A percentile compares a stretch with the other conserved stretches of the same genome.
phyloP scores from a whole-genome alignment of 1,284 basidiomycete genomes.

The Anthracocystis walkeri region DNA sequence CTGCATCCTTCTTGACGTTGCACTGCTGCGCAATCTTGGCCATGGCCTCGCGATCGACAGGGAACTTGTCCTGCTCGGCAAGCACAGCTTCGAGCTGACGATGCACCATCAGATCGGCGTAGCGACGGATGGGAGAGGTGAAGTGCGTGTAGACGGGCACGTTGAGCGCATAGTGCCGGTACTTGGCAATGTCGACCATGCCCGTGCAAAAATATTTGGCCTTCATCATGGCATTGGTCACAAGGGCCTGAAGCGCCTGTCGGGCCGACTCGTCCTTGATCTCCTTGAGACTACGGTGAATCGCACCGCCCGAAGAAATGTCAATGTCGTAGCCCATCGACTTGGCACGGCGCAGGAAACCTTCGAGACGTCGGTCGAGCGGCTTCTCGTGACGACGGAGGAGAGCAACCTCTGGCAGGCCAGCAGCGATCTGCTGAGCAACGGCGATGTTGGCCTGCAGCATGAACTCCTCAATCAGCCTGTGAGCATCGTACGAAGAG shows the following conservation, averaged over 20 bases:
- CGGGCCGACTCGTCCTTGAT: slow-evolving; percentile 75
- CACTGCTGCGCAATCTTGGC: slow-evolving; percentile 88
- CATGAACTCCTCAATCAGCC: slow-evolving; percentile 96
- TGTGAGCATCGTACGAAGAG: slow-evolving; percentile 79
- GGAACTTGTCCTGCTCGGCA: slow-evolving; percentile 83
- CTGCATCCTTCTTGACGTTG: slow-evolving; percentile 85
- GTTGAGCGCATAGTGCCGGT: slow-evolving; percentile 90
- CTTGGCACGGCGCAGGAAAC: slow-evolving; percentile 72
- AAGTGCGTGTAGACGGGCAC: slow-evolving; percentile 96
- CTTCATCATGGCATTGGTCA: slow-evolving; percentile 87
- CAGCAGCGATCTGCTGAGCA: slow-evolving; percentile 90
- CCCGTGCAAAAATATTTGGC: slow-evolving; percentile 99
- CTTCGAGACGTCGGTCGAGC: slow-evolving; percentile 76
- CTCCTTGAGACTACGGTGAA: slow-evolving; percentile 84
- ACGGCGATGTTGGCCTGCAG: slow-evolving; percentile 88
- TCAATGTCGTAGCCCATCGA: slow-evolving; percentile 83
- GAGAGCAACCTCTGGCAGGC: slow-evolving; percentile 92
- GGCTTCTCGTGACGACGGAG: slow-evolving; percentile 93
- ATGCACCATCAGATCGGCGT: slow-evolving; percentile 95
- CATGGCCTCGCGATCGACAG: slow-evolving; percentile 95
- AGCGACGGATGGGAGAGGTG: slow-evolving; percentile 75
- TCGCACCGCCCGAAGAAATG: slow-evolving; percentile 79
- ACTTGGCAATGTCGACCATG: slow-evolving; percentile 99
- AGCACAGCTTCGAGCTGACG: slow-evolving; percentile 91
- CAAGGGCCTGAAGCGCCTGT: slow-evolving; percentile 81